Conservation (phyloP, 495 filamentous ascomycete genomes). For the Aspergillus sclerotiicarbonarius region DNA sequence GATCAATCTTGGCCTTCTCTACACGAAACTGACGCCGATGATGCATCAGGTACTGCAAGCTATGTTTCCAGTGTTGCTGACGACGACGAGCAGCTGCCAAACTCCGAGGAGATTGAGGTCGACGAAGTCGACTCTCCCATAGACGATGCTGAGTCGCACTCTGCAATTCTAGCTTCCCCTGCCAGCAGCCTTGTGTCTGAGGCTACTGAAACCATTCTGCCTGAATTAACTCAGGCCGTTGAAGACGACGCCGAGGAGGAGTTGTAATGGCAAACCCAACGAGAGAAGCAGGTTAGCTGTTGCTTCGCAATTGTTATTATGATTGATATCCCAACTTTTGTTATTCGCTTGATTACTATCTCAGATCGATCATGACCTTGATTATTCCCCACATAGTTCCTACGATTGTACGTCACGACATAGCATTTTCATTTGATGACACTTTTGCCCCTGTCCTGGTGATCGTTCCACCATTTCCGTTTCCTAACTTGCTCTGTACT, state of each 20-base stretch:
- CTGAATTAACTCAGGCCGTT: constrained; percentile 39
- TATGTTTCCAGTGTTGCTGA: not conserved
- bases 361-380: constrained; percentile 14
- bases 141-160: constrained; percentile 42
- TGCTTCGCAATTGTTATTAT: not conserved
- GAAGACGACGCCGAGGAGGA: constrained; percentile 21
- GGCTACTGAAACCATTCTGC: constrained; percentile 41
- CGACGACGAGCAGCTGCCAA: not conserved
- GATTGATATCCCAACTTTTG: constrained; percentile 17
- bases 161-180: constrained; percentile 43
- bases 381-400: constrained; percentile 47
- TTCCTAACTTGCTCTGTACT: constrained; percentile 11
- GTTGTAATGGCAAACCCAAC: not conserved
- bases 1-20: not conserved
- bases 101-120: not conserved
- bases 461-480: constrained; percentile 17
- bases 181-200: constrained; percentile 35
- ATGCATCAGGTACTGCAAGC: not conserved
- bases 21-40: not conserved
- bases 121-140: not conserved
- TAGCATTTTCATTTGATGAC: constrained; percentile 17
- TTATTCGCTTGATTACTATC: constrained; percentile 8
- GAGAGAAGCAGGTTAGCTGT: not conserved
- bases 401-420: constrained; percentile 28
- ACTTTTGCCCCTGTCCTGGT: constrained; percentile 3